These are phyloP conservation scores for Phaeosphaeria sp. DNA, from an alignment of 2,329 filamentous ascomycete species.

Conservation along the genomic window DNA sequence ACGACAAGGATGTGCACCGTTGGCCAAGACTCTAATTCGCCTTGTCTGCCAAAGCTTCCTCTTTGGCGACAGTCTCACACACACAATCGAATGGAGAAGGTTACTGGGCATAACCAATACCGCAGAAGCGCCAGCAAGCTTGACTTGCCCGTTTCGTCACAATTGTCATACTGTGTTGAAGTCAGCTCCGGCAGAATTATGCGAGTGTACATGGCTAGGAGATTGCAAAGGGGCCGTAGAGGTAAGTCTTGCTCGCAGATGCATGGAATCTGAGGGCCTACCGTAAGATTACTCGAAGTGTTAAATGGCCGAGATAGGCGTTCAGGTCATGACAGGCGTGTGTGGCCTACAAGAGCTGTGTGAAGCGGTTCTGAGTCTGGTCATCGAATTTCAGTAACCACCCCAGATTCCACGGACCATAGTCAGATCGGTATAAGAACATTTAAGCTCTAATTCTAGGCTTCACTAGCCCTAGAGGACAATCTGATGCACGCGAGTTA, in stretches of 20 bases:
- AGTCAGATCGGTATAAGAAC: background rate
- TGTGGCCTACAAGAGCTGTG: background rate
- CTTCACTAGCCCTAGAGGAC: background rate
- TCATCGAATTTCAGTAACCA: background rate
- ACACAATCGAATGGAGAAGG: background rate
- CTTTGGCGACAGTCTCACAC: background rate
- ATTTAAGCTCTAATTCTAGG: background rate
- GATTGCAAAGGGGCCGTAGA: background rate
- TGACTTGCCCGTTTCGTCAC: slow-evolving; percentile 8
- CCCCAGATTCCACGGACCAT: background rate
- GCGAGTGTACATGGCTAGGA: background rate
- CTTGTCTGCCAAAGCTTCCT: background rate
- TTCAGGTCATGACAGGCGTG: background rate
- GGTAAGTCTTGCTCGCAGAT: background rate
- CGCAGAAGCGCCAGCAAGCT: background rate
- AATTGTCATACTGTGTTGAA: background rate
- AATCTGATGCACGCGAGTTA: slow-evolving; percentile 4
- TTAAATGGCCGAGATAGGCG: background rate
- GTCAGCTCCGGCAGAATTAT: background rate
- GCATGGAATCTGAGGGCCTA: background rate
- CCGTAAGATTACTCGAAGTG: background rate
- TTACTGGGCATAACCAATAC: background rate
- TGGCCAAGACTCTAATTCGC: background rate
- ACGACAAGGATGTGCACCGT: background rate
- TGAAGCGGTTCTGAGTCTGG: background rate